These are phyloP conservation scores for Magnusiomyces suaveolens DNA, from an alignment of 1,139 yeast genomes.

Conservation along the genomic window DNA sequence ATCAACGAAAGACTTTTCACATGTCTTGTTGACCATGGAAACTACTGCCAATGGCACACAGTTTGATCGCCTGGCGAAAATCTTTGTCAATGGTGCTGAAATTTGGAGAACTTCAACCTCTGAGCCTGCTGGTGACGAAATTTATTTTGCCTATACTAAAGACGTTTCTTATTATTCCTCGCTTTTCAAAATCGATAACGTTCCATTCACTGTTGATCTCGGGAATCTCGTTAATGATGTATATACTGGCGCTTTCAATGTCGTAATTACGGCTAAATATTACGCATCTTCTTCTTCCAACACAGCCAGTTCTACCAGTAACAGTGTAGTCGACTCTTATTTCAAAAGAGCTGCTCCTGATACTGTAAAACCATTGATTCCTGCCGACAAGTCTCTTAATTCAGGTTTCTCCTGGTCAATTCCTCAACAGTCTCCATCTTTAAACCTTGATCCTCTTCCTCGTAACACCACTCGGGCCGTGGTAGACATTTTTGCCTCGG, in stretches of 20 bases:
- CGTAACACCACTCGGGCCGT: slow-evolving; percentile 49
- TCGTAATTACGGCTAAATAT: slow-evolving; percentile 45
- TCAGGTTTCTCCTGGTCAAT: slow-evolving; percentile 14
- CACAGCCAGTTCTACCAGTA: background rate
- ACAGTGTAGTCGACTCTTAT: slow-evolving; percentile 13
- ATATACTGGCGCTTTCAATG: slow-evolving; percentile 53
- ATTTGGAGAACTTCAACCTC: slow-evolving; percentile 82
- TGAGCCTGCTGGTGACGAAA: slow-evolving; percentile 52
- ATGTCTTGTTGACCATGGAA: slow-evolving; percentile 50
- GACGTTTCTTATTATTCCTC: slow-evolving; percentile 53
- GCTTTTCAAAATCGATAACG: slow-evolving; percentile 39
- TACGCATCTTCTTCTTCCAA: slow-evolving; percentile 30
- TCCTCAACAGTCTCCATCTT: slow-evolving; percentile 21
- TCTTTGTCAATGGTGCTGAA: slow-evolving; percentile 55
- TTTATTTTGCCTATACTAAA: slow-evolving; percentile 42
- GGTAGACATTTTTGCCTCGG: slow-evolving; percentile 57
- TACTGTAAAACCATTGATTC: slow-evolving; percentile 13
- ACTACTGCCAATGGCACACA: slow-evolving; percentile 59
- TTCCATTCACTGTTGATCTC: slow-evolving; percentile 50
- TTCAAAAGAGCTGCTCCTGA: slow-evolving; percentile 12
- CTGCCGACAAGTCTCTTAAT: slow-evolving; percentile 1
- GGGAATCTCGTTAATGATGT: slow-evolving; percentile 47
- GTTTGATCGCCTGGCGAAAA: slow-evolving; percentile 66
- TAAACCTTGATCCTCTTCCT: slow-evolving; percentile 38
- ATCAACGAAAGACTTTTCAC: slow-evolving; percentile 41